phyloP scores from a whole-genome alignment of 2,329 filamentous ascomycete genomes.

The Aspergillus sergii region DNA sequence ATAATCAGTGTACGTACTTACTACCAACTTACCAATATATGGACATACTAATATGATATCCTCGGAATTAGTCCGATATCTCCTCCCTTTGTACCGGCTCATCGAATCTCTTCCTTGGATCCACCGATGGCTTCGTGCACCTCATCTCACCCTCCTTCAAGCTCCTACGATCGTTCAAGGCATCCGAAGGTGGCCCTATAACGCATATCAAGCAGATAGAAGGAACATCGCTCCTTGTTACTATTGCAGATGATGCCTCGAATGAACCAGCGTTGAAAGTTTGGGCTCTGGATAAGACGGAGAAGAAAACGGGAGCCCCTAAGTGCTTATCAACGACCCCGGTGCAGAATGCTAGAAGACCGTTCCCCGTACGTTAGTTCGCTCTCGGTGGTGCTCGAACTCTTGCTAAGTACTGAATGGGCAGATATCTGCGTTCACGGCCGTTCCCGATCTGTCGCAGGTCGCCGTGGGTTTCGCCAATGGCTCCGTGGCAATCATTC shows the following conservation, averaged over 20 bases:
- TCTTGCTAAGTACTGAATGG: conserved; percentile 4
- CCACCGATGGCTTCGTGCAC: conserved; percentile 80
- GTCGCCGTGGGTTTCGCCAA: conserved; percentile 95
- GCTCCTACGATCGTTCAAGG: conserved; percentile 81
- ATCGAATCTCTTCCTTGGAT: conserved; percentile 86
- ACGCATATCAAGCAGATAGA: conserved; percentile 92
- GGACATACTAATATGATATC: not conserved
- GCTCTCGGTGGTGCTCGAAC: not conserved
- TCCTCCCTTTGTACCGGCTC: conserved; percentile 84
- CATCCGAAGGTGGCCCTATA: conserved; percentile 74
- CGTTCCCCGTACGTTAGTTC: conserved; percentile 71
- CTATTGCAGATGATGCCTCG: conserved; percentile 78
- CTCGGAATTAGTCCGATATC: conserved; percentile 60
- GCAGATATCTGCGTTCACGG: conserved; percentile 77
- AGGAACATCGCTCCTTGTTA: conserved; percentile 82
- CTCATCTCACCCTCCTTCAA: conserved; percentile 89
- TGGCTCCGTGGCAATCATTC: conserved; percentile 87
- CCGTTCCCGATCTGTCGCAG: conserved; percentile 85
- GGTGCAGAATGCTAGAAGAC: conserved; percentile 87
- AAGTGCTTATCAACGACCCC: conserved; percentile 83
- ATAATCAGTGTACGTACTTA: conserved; percentile 71
- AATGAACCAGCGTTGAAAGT: conserved; percentile 89
- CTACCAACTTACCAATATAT: not conserved
- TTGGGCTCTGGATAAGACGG: conserved; percentile 92
- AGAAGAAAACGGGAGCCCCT: conserved; percentile 90